These are phyloP conservation scores for Colletotrichum musicola DNA, from an alignment of 2,329 filamentous ascomycete genomes.

Conservation along the genomic window DNA sequence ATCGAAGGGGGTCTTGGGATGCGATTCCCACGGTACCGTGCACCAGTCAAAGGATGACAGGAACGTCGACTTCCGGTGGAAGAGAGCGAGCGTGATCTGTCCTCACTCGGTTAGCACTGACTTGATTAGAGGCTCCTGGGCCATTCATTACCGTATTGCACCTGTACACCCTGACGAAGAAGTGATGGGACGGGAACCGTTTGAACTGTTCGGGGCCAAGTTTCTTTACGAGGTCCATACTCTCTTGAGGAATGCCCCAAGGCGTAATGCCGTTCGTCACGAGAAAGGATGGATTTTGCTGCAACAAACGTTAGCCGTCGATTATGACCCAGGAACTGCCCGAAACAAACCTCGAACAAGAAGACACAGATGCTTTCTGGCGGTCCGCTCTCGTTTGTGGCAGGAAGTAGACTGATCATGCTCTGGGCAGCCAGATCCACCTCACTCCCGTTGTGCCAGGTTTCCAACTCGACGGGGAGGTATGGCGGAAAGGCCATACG, in stretches of 20 bases:
- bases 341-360: constrained; percentile 63
- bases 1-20: constrained; percentile 65
- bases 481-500: constrained; percentile 56
- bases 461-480: constrained; percentile 52
- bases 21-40: constrained; percentile 62
- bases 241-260: constrained; percentile 53
- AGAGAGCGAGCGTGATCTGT: constrained; percentile 61
- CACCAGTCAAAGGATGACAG: constrained; percentile 66
- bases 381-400: constrained; percentile 45
- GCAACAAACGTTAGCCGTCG: constrained; percentile 7
- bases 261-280: constrained; percentile 48
- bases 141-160: constrained; percentile 61
- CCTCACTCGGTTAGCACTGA: background rate
- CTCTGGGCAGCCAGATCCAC: constrained; percentile 60
- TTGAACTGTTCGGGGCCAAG: constrained; percentile 61
- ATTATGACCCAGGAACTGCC: background rate
- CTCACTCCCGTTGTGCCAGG: constrained; percentile 49
- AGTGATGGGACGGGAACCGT: constrained; percentile 68
- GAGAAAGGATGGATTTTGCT: constrained; percentile 60
- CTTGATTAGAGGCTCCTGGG: background rate
- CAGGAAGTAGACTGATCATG: constrained; percentile 55
- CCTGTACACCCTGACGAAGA: constrained; percentile 68
- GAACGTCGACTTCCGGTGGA: constrained; percentile 64
- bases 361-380: constrained; percentile 62
- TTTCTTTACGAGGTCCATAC: constrained; percentile 52